Percentiles rank a stretch among this genome's conserved stretches.
These are phyloP conservation scores for Mallotus repandus DNA, from an alignment of 441 rosid genomes.

Conservation along the genomic window DNA sequence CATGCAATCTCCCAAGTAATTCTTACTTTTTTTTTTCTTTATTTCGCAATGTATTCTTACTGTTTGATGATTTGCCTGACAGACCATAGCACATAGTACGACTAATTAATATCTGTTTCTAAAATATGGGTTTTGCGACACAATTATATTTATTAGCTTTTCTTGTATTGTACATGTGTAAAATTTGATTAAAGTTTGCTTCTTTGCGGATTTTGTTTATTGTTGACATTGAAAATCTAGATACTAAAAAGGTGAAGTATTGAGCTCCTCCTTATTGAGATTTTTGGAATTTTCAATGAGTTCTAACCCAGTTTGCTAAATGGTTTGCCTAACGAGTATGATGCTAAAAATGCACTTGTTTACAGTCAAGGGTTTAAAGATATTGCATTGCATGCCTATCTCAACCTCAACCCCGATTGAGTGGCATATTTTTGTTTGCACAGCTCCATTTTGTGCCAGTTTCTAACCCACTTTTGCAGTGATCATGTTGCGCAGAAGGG, in stretches of 20 bases:
- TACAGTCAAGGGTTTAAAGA: too few relatives aligned
- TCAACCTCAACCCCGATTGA: background rate
- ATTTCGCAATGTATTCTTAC: constrained; percentile 6
- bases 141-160: background rate
- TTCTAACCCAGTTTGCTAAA: background rate
- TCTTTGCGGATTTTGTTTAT: constrained; percentile 1
- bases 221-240: background rate
- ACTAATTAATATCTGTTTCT: background rate
- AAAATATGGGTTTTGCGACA: background rate
- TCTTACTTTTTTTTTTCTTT: background rate
- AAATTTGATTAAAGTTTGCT: background rate
- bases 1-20: constrained; percentile 65
- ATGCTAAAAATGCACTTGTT: background rate
- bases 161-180: background rate
- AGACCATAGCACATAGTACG: constrained; percentile 5
- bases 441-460: background rate
- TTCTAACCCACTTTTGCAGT: constrained; percentile 39
- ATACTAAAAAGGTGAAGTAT: background rate
- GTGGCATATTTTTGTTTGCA: background rate
- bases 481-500: constrained; percentile 60
- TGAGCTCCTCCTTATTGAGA: too few relatives aligned
- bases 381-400: too few relatives aligned
- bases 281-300: background rate
- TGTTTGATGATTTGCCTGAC: constrained; percentile 42
- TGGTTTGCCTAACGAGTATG: background rate